Conservation (phyloP, 1,139 yeast species). For the Oligophagozyma castellii region DNA sequence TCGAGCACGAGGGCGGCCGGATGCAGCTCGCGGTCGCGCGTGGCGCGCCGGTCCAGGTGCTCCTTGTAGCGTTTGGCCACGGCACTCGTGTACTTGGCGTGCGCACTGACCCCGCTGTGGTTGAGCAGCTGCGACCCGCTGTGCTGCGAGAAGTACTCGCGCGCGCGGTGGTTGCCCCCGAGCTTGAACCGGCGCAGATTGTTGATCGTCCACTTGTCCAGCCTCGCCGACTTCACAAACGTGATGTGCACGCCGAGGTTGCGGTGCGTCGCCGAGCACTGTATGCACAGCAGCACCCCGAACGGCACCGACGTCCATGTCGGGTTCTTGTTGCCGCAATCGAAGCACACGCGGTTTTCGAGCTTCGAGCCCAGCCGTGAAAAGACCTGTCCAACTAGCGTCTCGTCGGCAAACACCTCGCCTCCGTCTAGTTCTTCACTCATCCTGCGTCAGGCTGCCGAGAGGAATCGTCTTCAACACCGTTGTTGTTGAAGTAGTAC, state of each 20-base stretch:
- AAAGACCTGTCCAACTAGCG: constrained; percentile 21
- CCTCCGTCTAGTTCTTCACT: constrained; percentile 15
- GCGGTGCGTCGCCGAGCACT: constrained; percentile 94
- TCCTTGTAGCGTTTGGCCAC: constrained; percentile 70
- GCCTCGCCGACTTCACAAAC: constrained; percentile 81
- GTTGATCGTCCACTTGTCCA: constrained; percentile 86
- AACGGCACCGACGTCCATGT: constrained; percentile 98
- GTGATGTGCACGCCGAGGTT: constrained; percentile 93
- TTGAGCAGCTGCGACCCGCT: constrained; percentile 63
- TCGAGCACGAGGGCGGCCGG: constrained; percentile 55
- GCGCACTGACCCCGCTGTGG: constrained; percentile 41
- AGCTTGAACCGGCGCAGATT: constrained; percentile 82
- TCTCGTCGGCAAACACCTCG: constrained; percentile 22
- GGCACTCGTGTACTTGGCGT: constrained; percentile 65
- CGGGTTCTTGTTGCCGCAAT: constrained; percentile 87
- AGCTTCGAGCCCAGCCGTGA: constrained; percentile 23
- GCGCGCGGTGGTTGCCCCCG: constrained; percentile 83
- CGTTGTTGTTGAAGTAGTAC: too few species aligned
- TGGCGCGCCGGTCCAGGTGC: constrained; percentile 57
- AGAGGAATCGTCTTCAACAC: too few species aligned
- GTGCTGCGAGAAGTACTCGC: constrained; percentile 67
- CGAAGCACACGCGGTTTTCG: constrained; percentile 80
- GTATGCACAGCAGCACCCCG: constrained; percentile 85
- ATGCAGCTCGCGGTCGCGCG: constrained; percentile 49
- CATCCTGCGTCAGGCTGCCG: too few species aligned